Base-by-base conservation (phyloP, 192 early-diverging fungal species). In the Geranomyces michiganensis region DNA sequence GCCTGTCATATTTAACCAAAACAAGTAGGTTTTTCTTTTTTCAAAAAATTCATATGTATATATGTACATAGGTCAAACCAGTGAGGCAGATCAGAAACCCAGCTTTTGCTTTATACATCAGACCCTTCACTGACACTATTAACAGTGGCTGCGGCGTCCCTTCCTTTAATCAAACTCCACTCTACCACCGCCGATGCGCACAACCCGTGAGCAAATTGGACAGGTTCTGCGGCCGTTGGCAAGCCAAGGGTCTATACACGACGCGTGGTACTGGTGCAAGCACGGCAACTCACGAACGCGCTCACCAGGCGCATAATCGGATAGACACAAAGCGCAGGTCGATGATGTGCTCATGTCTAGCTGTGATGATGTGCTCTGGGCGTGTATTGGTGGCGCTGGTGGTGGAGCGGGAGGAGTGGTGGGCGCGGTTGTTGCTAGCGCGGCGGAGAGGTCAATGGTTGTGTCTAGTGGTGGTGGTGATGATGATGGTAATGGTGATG, bases 291-390 rank as follows among this genome's bases (percentile, higher is more conserved):
- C 79, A 9, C 90, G 82, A 30, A 88, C 62, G 12, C 78, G 79
- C 41, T 90, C 90, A 43, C 89, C 89, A 6, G 66, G 53, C 46
- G 85, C 82, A 71, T 89, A 92, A 62, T 89, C 88, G 70, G 84
- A 85, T 45, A 91, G 72, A 65, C 91, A 92, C 53, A 92, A 84
- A 8, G 88, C 84, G 47, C 91, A 92, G 0, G 63, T 65, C 13
- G 22, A 48, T 47, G 63, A 27, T 21, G 44, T 44, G 1, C 41
- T 46, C 24, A 48, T 27, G 45, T 21, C 63, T n/a, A n/a, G n/a
- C 36, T 41, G 36, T 41, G 3, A 10, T 10, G 36, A 41, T 3
- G 36, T 41, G 36, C 10, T 41, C 5, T 41, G 36, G 36, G 36
- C 10, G 36, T 41, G 36, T 41, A 10, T 3, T 41, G 36, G 5